These are phyloP conservation scores for Plasmodium sp. DNA, from an alignment of 169 alveolate species.

Conservation along the genomic window DNA sequence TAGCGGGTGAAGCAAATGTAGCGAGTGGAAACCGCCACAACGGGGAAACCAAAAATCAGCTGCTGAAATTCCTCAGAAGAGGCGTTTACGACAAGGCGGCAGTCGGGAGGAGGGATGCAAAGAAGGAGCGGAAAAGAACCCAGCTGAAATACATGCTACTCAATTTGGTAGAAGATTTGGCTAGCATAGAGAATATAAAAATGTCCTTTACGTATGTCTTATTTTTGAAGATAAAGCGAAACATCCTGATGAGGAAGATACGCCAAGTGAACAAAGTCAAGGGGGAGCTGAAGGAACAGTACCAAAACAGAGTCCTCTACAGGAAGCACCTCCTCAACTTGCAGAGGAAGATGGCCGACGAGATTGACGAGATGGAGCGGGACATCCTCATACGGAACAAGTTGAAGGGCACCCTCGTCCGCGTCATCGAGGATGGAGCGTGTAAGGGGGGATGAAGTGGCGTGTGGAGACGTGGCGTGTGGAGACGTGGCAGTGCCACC, in stretches of 20 bases:
- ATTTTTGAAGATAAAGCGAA: constrained; percentile 38
- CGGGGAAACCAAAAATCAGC: not conserved
- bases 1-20: not conserved
- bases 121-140: constrained; percentile 5
- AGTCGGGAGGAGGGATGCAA: not conserved
- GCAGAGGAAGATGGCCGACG: not conserved
- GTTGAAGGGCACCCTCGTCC: constrained; percentile 6
- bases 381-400: not conserved
- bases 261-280: not conserved
- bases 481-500: not conserved
- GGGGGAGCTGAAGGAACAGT: constrained; percentile 5
- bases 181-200: constrained; percentile 32
- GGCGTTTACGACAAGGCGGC: not conserved
- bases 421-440: constrained; percentile 28
- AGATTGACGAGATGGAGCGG: constrained; percentile 4
- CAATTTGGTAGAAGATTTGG: constrained; percentile 14
- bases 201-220: constrained; percentile 13
- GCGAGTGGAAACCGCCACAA: not conserved
- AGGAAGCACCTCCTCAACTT: constrained; percentile 19
- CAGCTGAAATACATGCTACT: constrained; percentile 26
- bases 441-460: not conserved
- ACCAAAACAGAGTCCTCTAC: constrained; percentile 52
- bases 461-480: not conserved
- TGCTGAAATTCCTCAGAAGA: not conserved
- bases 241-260: constrained; percentile 13